Base-by-base conservation (phyloP, 176 grass and related monocot species). In the Paspalum notatum region DNA sequence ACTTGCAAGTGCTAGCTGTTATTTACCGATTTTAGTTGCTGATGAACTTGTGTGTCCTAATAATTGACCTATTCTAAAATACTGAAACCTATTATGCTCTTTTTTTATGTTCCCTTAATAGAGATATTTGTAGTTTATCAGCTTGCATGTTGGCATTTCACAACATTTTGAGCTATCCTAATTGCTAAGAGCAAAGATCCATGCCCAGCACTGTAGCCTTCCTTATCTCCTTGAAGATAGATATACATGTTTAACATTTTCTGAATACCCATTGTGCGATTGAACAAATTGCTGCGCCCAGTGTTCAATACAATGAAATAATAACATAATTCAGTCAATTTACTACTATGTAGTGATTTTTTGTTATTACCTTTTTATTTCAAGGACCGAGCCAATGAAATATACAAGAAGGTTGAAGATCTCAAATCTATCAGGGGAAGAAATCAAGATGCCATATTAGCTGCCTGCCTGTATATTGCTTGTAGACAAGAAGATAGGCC, bases 331-430 rank as follows among this genome's bases (percentile, higher is more conserved):
- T 22, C 41, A 64, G 43, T 17, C 66, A 42, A 8, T 7, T 68
- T 21, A 16, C 20, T 9, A 37, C 50, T 78, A 46, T 76, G 51
- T 76, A 78, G 25, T 85, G 50, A 82, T 58, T 77, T 24, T 72
- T 66, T 79, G 45, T 48, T 71, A 21, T 80, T 66, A 1, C 59
- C 11, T 38, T 72, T 76, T 25, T 11, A 54, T 55, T 40, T 84
- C 5, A 79, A 97, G 93, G 93, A 97, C 58, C 88, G 91, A 60
- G 93, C 93, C 64, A 97, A 97, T 68, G 93, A 97, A 90, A 93
- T 97, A 12, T 97, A 93, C 68, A 97, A 97, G 85, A 97, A 91
- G 71, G 90, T 97, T 69, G 93, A 97, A 84, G 93, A 97, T 89
- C 80, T 89, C 46, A 97, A 97, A 68, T 93, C 88, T 79, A 90